Percentiles rank a stretch among this genome's conserved stretches.
phyloP scores from a whole-genome alignment of 2,329 filamentous ascomycete species.

The Curvularia hawaiiensis region DNA sequence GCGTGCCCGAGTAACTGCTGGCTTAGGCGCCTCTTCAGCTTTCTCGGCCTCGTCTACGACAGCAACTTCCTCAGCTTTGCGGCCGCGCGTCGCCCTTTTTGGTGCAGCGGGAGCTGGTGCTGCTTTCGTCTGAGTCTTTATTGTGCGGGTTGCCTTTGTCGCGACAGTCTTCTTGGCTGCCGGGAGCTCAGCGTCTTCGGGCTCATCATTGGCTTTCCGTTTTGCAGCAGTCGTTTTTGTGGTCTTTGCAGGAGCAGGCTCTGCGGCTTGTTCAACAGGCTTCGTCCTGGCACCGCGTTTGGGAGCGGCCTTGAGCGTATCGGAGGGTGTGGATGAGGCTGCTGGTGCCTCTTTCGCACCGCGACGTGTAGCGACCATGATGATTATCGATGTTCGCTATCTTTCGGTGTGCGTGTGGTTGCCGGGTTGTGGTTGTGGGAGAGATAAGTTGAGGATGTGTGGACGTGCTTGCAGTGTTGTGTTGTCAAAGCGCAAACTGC shows the following conservation, averaged over 20 bases:
- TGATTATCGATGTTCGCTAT: constrained; percentile 25
- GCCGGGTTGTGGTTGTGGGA: constrained; percentile 13
- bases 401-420: constrained; percentile 16
- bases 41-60: constrained; percentile 18
- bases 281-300: constrained; percentile 40
- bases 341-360: constrained; percentile 34
- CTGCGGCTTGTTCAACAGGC: constrained; percentile 28
- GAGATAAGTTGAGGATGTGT: constrained; percentile 18
- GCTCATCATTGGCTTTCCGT: constrained; percentile 28
- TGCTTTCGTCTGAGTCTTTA: constrained; percentile 25
- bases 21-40: constrained; percentile 24
- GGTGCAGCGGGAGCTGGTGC: constrained; percentile 25
- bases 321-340: constrained; percentile 27
- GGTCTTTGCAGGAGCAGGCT: constrained; percentile 23
- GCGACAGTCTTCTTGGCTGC: constrained; percentile 26
- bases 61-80: constrained; percentile 25
- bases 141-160: constrained; percentile 30
- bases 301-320: constrained; percentile 40
- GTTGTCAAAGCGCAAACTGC: constrained; percentile 30
- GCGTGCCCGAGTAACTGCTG: constrained; percentile 22
- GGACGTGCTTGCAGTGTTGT: constrained; percentile 26
- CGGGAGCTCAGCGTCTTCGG: constrained; percentile 22
- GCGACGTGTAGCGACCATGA: constrained; percentile 42
- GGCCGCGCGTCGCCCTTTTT: constrained; percentile 33
- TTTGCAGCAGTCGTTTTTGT: constrained; percentile 28